Base-by-base conservation (phyloP, 257 asterid species). In the Rehmannia glutinosa region DNA sequence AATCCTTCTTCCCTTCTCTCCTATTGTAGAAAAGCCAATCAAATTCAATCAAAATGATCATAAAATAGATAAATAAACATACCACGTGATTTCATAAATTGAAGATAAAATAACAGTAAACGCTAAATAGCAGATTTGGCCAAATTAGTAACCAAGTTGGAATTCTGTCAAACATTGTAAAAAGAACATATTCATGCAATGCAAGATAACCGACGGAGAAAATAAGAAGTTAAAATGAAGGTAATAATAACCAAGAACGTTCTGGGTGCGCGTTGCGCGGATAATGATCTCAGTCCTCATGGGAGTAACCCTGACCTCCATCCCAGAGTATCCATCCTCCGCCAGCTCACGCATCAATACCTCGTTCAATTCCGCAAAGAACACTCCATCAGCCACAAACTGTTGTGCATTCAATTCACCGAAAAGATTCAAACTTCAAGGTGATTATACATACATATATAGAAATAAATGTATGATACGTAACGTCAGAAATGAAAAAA, bases 371-470 rank as follows among this genome's bases (percentile, higher is more conserved):
- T 87, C 95, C 0, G 94, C 90, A 46, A 74, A 82, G n/a, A n/a
- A n/a, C n/a, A 86, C 90, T 66, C 94, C 90, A 70, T 86, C 88
- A 45, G 90, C 90, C 17, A 87, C 95, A 58, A 87, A 87, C 88
- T 84, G 83, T 21, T 1, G 30, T 15, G 47, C 33, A 17, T 49
- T 62, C 52, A 68, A 61, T 52, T 17, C 23, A 57, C 49, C 7
- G 46, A 11, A 28, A 33, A 47, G 52, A 58, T 38, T 66, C 46
- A n/a, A n/a, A n/a, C n/a, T n/a, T n/a, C n/a, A n/a, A n/a, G n/a
- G n/a, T n/a, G n/a, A n/a, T n/a, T n/a, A n/a, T n/a, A n/a, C n/a
- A n/a, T n/a, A n/a, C n/a, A n/a, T n/a, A n/a, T n/a, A n/a, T n/a
- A n/a, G n/a, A n/a, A n/a, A n/a, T n/a, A n/a, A 68, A n/a, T n/a